phyloP scores from a whole-genome alignment of 495 filamentous ascomycete species.

The Lophium mytilinum region DNA sequence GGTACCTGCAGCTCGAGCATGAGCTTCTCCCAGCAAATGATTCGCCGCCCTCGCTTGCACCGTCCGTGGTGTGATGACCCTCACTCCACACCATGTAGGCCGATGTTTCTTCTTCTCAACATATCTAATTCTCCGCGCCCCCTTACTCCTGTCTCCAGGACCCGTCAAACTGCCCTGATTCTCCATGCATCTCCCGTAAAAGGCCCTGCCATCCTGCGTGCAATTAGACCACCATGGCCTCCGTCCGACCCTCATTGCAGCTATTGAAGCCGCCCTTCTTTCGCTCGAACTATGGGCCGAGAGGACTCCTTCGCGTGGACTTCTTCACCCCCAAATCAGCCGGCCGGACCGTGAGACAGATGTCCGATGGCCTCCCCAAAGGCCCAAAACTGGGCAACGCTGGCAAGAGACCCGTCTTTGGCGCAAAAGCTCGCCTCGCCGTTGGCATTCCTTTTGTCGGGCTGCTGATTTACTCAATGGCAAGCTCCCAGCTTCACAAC shows the following conservation, averaged over 20 bases:
- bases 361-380: neutral
- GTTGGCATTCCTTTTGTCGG: constrained; percentile 56
- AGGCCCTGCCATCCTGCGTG: neutral
- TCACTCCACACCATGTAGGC: neutral
- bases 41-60: too few relatives aligned
- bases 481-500: constrained; percentile 23
- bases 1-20: neutral
- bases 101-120: neutral
- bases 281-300: neutral
- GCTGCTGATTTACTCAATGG: constrained; percentile 61
- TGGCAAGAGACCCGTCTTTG: constrained; percentile 3
- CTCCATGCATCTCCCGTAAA: neutral
- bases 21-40: neutral
- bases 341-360: neutral
- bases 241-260: neutral
- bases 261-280: neutral
- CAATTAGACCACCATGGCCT: neutral
- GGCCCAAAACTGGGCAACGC: neutral
- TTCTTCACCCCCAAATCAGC: neutral
- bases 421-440: constrained; percentile 41
- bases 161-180: neutral
- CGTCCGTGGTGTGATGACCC: neutral
- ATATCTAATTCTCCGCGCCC: neutral
- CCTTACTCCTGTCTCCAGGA: neutral
- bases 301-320: neutral